These are phyloP conservation scores for Penicillium crystallinum DNA, from an alignment of 495 filamentous ascomycete species.

Conservation along the genomic window DNA sequence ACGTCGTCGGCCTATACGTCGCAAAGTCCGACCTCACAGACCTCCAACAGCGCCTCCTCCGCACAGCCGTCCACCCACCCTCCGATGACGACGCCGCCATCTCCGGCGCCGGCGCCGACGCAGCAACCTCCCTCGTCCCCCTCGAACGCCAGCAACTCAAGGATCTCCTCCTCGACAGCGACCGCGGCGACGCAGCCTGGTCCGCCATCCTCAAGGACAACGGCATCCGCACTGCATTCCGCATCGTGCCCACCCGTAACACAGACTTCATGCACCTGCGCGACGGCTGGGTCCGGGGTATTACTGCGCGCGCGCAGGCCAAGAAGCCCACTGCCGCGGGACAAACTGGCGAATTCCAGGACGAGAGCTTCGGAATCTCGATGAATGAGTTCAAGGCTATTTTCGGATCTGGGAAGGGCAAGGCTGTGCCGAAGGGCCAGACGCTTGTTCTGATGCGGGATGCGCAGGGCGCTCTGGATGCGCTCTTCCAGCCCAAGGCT, in stretches of 20 bases:
- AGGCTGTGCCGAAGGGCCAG: constrained; percentile 67
- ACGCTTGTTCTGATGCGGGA: constrained; percentile 71
- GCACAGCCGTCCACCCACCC: constrained; percentile 35
- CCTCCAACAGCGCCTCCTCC: constrained; percentile 53
- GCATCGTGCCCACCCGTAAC: constrained; percentile 78
- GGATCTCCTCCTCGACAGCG: constrained; percentile 61
- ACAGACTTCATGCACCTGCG: constrained; percentile 89
- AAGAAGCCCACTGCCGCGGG: constrained; percentile 23
- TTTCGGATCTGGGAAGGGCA: constrained; percentile 63
- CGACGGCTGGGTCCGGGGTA: constrained; percentile 83
- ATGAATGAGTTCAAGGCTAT: constrained; percentile 70
- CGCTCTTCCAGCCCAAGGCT: constrained; percentile 56
- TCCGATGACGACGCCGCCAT: constrained; percentile 44
- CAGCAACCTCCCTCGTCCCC: constrained; percentile 76
- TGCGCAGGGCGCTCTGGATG: constrained; percentile 56
- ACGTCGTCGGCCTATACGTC: constrained; percentile 88
- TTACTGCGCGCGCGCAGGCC: constrained; percentile 62
- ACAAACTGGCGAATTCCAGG: constrained; percentile 47
- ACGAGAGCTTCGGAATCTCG: constrained; percentile 64
- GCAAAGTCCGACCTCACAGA: constrained; percentile 66
- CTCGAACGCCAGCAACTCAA: constrained; percentile 69
- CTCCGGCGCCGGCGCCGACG: constrained; percentile 49
- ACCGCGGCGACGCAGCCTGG: constrained; percentile 65
- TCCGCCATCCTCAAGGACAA: constrained; percentile 58
- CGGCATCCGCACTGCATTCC: constrained; percentile 62